Percentiles rank a stretch among this genome's conserved stretches.
Conservation (phyloP, 148 eudicot genomes). For the Spergularia marina region DNA sequence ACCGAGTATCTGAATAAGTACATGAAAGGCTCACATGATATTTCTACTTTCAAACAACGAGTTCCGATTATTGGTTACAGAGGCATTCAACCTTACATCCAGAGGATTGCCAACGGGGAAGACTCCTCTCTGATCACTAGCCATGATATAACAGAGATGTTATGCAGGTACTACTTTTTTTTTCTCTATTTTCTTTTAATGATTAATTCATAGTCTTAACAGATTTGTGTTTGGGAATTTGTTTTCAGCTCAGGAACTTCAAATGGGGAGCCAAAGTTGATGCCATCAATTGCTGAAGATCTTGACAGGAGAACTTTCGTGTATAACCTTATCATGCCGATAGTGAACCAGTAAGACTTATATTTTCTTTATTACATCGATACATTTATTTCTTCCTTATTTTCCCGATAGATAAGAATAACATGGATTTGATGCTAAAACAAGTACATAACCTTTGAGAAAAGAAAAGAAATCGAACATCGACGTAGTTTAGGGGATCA, state of each 20-base stretch:
- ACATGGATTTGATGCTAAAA: slow-evolving; percentile 7
- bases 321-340: slow-evolving; percentile 71
- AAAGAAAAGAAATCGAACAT: not conserved
- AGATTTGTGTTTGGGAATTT: not conserved
- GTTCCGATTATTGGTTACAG: slow-evolving; percentile 59
- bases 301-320: slow-evolving; percentile 69
- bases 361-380: not conserved
- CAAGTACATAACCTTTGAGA: slow-evolving; percentile 2
- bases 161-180: slow-evolving; percentile 53
- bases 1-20: slow-evolving; percentile 61
- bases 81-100: slow-evolving; percentile 57
- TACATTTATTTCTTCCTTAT: not conserved
- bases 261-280: slow-evolving; percentile 67
- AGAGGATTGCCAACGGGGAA: slow-evolving; percentile 72
- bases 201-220: not conserved
- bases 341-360: slow-evolving; percentile 52
- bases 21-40: slow-evolving; percentile 42
- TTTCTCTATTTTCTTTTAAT: not conserved
- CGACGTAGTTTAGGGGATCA: not conserved
- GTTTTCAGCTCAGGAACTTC: slow-evolving; percentile 78
- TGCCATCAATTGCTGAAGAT: slow-evolving; percentile 81
- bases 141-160: slow-evolving; percentile 66
- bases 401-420: not conserved
- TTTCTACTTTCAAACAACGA: slow-evolving; percentile 40
- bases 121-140: slow-evolving; percentile 54